Evolutionary conservation across 257 asterid genomes (phyloP), one percentile per base, ranked within the genome.

Genomic region (Cordia subcordata): DNA sequence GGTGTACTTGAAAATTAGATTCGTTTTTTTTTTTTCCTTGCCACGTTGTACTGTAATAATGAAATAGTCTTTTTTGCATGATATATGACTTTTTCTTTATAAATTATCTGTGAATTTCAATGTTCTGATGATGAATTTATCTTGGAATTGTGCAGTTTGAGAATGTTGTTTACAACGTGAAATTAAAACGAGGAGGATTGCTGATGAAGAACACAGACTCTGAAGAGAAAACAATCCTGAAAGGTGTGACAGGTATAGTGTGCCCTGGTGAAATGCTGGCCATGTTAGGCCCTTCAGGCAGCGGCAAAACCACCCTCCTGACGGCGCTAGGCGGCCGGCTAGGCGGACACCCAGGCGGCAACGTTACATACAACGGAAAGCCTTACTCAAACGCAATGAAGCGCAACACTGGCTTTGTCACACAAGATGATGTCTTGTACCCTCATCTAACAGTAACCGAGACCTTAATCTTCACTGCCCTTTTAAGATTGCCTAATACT

Each of bases 231-330:
- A 12, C 19, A 14, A 85, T 91, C 69, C 64, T 91, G 46, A 88
- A 77, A 15, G 95, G 98, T 18, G 40, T 85, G 20, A 54, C 95
- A 0, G 96, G 98, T 27, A 38, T 59, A 4, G 93, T 81, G 5
- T 57, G 20, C 8, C 92, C 96, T 0, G 95, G 96, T 0, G 95
- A 85, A 57, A 75, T 91, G 58, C 66, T 91, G 23, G 96, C 98
- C 9, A 81, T 91, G 95, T 76, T 91, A 23, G 98, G 95, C 3
- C 98, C 96, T 3, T 91, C 98, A 0, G 98, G 98, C 49, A 79
- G 95, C 66, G 98, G 98, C 58, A 88, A 86, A 64, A 84, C 98
- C 0, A 91, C 98, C 15, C 77, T 88, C 5, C 57, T 88, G 17
- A 91, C 95, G 0, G 94, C 90, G 0, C 58, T 91, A 0, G 95